phyloP scores from a whole-genome alignment of 192 early-diverging fungal genomes.

The Ramicandelaber brevisporus region DNA sequence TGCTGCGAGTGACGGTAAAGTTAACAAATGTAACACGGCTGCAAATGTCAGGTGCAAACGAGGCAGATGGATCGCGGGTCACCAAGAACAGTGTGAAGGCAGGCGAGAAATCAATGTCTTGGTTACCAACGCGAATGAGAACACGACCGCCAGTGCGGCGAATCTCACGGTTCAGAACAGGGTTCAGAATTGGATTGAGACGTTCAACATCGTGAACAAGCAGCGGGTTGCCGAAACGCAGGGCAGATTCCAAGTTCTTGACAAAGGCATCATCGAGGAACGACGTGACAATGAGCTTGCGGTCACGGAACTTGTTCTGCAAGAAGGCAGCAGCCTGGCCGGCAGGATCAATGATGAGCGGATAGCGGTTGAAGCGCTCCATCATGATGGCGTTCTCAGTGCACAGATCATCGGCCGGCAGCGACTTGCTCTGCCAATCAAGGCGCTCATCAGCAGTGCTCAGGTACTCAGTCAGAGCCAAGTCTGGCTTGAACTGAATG shows the following conservation, averaged over 20 bases:
- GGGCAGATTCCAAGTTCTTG: conserved; percentile 89
- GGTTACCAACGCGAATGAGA: conserved; percentile 78
- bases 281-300: conserved; percentile 79
- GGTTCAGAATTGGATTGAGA: conserved; percentile 90
- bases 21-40: conserved; percentile 97
- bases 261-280: conserved; percentile 95
- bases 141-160: conserved; percentile 88
- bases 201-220: conserved; percentile 94
- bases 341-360: conserved; percentile 92
- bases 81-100: conserved; percentile 83
- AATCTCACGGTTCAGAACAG: conserved; percentile 92
- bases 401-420: conserved; percentile 80
- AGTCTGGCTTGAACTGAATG: conserved; percentile 46
- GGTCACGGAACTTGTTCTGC: conserved; percentile 55
- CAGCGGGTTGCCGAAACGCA: conserved; percentile 95
- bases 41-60: conserved; percentile 91
- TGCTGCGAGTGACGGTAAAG: conserved; percentile 90
- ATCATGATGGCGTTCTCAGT: conserved; percentile 98
- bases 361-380: conserved; percentile 82
- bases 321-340: conserved; percentile 81
- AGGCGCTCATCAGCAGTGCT: conserved; percentile 78
- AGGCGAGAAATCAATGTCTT: conserved; percentile 98
- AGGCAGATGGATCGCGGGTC: conserved; percentile 79
- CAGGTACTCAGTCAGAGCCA: conserved; percentile 74
- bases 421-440: conserved; percentile 58